Base-by-base conservation (phyloP, 768 basidiomycete species). In the Leccinum boreale region DNA sequence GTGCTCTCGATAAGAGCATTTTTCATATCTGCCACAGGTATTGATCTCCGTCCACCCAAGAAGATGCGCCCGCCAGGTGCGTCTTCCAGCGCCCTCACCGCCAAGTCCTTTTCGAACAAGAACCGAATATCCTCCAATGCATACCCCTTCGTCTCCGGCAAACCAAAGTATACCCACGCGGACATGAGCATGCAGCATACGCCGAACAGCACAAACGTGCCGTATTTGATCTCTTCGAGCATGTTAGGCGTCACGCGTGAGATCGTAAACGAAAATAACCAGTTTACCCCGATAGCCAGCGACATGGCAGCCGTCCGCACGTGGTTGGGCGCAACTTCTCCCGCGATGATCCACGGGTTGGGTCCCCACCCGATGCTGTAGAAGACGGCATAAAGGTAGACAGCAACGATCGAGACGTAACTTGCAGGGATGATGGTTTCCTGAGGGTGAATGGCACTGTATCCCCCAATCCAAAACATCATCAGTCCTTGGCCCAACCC, bases 401-500 rank as follows among this genome's bases (percentile, higher is more conserved):
- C 65, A 8, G 75, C 74, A n/a, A 72, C 60, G 60, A 76, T 70
- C 7, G 75, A 77, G 46, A 77, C 69, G 50, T 77, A 77, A 9
- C 71, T 71, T 8, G 73, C 70, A 49, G 72, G 67, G 6, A 70
- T 67, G 45, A 75, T 51, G 39, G 56, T 68, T 2, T 50, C 3
- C 47, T 65, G 57, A 1, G 71, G 67, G 58, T 77, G 76, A 12
- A 71, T 47, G 24, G 64, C 74, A 21, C 58, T 59, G 53, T 74
- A 77, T 35, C 70, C 73, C 7, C 66, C 74, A 28, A 76, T 71
- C 72, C 72, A 78, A 15, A 78, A 58, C 75, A 78, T 78, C 66
- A 58, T 62, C 17, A 51, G 39, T 14, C 76, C 76, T 62, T 83
- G 83, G 5, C 80, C 80, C 7, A 81, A 57, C 21, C 79, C 79